A percentile compares a stretch with the other conserved stretches of the same genome.
Conservation (phyloP, 768 basidiomycete species). For the Mycena albidolilacea region DNA sequence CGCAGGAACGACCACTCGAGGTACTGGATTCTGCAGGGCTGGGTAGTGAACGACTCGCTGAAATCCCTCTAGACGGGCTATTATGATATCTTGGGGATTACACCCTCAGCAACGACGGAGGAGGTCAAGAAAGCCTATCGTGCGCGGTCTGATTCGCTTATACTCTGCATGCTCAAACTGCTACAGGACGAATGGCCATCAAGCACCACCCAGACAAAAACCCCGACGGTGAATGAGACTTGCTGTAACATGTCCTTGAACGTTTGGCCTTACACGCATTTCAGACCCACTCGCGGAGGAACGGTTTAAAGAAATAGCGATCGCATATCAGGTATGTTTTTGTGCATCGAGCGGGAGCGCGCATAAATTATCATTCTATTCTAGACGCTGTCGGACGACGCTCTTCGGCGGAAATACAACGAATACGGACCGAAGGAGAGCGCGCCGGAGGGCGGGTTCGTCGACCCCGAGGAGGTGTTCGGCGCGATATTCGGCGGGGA, state of each 20-base stretch:
- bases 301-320: constrained; percentile 91
- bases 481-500: constrained; percentile 93
- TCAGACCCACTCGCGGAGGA: constrained; percentile 83
- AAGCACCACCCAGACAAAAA: constrained; percentile 96
- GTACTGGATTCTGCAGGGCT: constrained; percentile 69
- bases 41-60: no score
- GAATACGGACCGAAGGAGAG: constrained; percentile 91
- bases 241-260: no score
- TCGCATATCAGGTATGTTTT: constrained; percentile 72
- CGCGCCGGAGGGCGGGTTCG: constrained; percentile 86
- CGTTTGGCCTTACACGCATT: background rate
- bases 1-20: constrained; percentile 90
- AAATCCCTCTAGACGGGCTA: no score
- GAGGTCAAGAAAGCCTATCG: constrained; percentile 96
- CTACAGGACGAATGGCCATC: constrained; percentile 83
- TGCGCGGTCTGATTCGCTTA: constrained; percentile 50
- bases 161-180: constrained; percentile 8
- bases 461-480: constrained; percentile 89
- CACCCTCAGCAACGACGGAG: constrained; percentile 81
- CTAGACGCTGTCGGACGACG: constrained; percentile 83
- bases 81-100: constrained; percentile 87
- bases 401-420: constrained; percentile 88
- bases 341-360: background rate
- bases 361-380: background rate
- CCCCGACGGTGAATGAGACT: constrained; percentile 63